phyloP scores from a whole-genome alignment of 768 basidiomycete species.

The Leccinum subgranulosum region DNA sequence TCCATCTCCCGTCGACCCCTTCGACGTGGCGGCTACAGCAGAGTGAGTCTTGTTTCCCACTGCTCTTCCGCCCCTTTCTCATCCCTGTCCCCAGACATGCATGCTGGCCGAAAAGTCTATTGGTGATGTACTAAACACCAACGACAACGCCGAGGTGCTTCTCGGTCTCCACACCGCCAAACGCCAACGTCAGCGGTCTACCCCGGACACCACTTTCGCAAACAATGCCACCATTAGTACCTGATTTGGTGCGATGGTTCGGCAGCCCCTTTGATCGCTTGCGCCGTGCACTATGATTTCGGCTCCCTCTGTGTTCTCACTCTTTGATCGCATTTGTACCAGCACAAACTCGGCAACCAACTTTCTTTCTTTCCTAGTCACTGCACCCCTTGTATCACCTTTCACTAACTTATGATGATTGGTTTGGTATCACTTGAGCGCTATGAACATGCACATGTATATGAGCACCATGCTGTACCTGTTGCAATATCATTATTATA shows the following conservation, averaged over 20 bases:
- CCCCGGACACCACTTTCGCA: slow-evolving; percentile 13
- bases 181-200: slow-evolving; percentile 9
- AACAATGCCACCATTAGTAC: slow-evolving; percentile 24
- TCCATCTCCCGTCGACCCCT: slow-evolving; percentile 63
- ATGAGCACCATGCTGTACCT: not conserved
- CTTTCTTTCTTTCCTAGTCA: not conserved
- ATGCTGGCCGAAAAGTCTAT: slow-evolving; percentile 71
- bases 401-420: slow-evolving; percentile 19
- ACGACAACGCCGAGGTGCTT: slow-evolving; percentile 62
- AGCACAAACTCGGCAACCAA: slow-evolving; percentile 14
- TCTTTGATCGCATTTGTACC: slow-evolving; percentile 26
- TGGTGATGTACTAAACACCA: slow-evolving; percentile 61
- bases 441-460: slow-evolving; percentile 8
- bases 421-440: not conserved
- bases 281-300: slow-evolving; percentile 6
- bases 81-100: slow-evolving; percentile 48
- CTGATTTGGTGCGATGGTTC: slow-evolving; percentile 10
- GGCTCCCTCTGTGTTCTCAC: not conserved
- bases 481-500: not conserved
- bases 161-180: slow-evolving; percentile 56
- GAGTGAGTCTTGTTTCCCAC: slow-evolving; percentile 35
- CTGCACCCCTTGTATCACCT: slow-evolving; percentile 19
- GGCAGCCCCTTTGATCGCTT: not conserved
- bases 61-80: not conserved
- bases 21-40: slow-evolving; percentile 52